phyloP scores from a whole-genome alignment of 2,329 filamentous ascomycete species.

The Fusarium sp. region DNA sequence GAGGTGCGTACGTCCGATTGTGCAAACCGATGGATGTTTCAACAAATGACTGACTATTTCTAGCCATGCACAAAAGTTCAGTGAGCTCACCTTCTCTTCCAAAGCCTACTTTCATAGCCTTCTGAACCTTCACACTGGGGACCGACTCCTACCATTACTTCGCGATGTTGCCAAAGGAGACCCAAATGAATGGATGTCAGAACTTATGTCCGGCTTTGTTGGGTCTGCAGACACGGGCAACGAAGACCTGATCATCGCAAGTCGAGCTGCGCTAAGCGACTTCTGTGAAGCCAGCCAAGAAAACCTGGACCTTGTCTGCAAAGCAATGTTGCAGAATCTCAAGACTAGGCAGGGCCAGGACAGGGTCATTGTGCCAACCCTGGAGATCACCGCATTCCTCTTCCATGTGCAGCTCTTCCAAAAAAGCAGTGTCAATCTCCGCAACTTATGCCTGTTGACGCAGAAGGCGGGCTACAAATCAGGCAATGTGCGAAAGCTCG shows the following conservation, averaged over 20 bases:
- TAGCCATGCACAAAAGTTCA: constrained; percentile 56
- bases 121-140: constrained; percentile 60
- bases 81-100: constrained; percentile 67
- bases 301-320: constrained; percentile 61
- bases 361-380: constrained; percentile 77
- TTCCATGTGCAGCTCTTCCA: constrained; percentile 71
- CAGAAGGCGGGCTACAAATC: constrained; percentile 88
- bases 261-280: constrained; percentile 72
- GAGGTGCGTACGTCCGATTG: constrained; percentile 60
- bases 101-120: constrained; percentile 69
- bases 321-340: constrained; percentile 67
- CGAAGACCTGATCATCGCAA: constrained; percentile 78
- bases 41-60: constrained; percentile 42
- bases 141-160: constrained; percentile 56
- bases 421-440: constrained; percentile 59
- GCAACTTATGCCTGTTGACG: constrained; percentile 74
- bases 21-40: background rate
- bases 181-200: constrained; percentile 59
- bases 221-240: constrained; percentile 83
- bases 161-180: constrained; percentile 52
- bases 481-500: constrained; percentile 83
- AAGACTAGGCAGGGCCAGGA: constrained; percentile 70
- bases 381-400: constrained; percentile 84
- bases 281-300: constrained; percentile 61
- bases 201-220: constrained; percentile 75